A percentile compares a stretch with the other conserved stretches of the same genome.
These are phyloP conservation scores for Polyporus tsugae DNA, from an alignment of 1,284 basidiomycete genomes.

Conservation along the genomic window DNA sequence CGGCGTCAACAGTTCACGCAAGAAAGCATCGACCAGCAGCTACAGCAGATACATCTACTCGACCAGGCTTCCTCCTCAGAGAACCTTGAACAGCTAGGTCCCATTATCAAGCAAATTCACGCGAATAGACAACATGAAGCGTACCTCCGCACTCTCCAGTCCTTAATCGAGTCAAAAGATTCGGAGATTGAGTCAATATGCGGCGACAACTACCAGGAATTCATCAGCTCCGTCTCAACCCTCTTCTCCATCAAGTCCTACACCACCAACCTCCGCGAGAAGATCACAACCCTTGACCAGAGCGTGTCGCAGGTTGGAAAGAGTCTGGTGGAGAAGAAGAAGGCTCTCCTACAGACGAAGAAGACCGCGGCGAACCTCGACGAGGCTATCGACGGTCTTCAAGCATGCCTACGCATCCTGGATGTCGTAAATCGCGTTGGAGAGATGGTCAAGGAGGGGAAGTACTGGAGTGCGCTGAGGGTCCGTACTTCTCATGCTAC, in stretches of 20 bases:
- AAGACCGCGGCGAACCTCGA: slow-evolving; percentile 94
- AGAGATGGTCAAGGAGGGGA: slow-evolving; percentile 90
- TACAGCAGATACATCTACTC: slow-evolving; percentile 87
- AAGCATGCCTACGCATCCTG: slow-evolving; percentile 90
- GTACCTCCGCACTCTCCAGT: slow-evolving; percentile 88
- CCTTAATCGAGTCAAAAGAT: slow-evolving; percentile 93
- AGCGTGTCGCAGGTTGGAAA: slow-evolving; percentile 83
- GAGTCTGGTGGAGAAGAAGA: slow-evolving; percentile 92
- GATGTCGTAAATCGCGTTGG: slow-evolving; percentile 96
- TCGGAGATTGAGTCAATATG: slow-evolving; percentile 96
- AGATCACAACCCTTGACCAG: slow-evolving; percentile 74
- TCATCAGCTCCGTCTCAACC: slow-evolving; percentile 95
- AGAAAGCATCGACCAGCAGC: slow-evolving; percentile 83
- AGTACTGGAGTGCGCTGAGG: slow-evolving; percentile 96
- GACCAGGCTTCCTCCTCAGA: slow-evolving; percentile 88
- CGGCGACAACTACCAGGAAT: slow-evolving; percentile 96
- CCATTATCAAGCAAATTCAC: slow-evolving; percentile 94
- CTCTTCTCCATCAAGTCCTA: slow-evolving; percentile 94
- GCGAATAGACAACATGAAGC: slow-evolving; percentile 90
- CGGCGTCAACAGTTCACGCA: slow-evolving; percentile 78
- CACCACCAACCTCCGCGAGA: slow-evolving; percentile 83
- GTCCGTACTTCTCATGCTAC: slow-evolving; percentile 62
- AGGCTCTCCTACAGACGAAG: slow-evolving; percentile 86
- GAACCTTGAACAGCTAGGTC: slow-evolving; percentile 92
- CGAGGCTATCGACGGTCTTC: slow-evolving; percentile 94